Base-by-base conservation (phyloP, 768 basidiomycete genomes). In the Mycena rebaudengoi region DNA sequence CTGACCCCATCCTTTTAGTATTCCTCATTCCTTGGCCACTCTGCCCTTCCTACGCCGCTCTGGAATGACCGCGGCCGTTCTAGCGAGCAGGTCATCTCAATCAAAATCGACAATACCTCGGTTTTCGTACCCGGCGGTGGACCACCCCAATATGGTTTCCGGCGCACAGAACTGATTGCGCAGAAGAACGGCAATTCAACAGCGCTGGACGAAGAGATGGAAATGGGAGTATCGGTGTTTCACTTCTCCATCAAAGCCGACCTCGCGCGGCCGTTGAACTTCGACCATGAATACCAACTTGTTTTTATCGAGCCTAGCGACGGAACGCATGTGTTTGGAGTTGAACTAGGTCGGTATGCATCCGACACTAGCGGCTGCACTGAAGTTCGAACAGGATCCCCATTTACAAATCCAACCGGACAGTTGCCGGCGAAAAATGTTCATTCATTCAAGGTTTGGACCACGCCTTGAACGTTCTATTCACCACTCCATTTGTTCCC, bases 281-380 rank as follows among this genome's bases (percentile, higher is more conserved):
- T 79, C 65, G 78, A 65, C 10, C 87, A 89, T 59, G 88, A 89
- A 68, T 88, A 89, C 68, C 88, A 89, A 67, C 77, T 85, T 50
- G 84, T 89, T 14, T 88, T 85, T 71, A 86, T 89, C 59, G 88
- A 90, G 73, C 85, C 86, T 1, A 78, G 70, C 53, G 88, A 89
- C 66, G 86, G 86, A 7, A 79, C 82, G 4, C 87, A 87, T 74
- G 78, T 88, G 21, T 90, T 90, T 68, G 85, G 80, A 6, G 73
- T 88, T 39, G 86, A 88, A 65, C 76, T 88, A 7, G 88, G 87
- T 86, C n/a, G n/a, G 61, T 18, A 79, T 67, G 2, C 14, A 4
- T 26, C 32, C 32, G 29, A 32, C 21, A 39, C 44, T n/a, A 14
- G 4, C 21, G 48, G 46, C n/a, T 50, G 40, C 21, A 39, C 40